Conservation (phyloP, 768 basidiomycete genomes). For the Xerocomus brunneocitrinus region DNA sequence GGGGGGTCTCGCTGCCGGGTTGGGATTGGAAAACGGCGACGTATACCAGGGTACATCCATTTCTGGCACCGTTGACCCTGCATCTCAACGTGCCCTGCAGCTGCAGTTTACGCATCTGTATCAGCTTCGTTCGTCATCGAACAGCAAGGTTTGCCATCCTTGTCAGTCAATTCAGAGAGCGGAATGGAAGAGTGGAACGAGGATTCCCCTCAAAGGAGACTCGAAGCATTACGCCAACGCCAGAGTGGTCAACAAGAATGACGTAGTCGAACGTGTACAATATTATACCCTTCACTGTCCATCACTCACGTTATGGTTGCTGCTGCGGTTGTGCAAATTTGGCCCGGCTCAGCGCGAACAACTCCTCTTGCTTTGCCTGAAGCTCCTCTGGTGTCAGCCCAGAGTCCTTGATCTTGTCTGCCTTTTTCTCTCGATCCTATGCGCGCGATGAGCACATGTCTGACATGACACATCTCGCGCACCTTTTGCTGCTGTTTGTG, state of each 20-base stretch:
- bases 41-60: slow-evolving; percentile 56
- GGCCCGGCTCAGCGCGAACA: slow-evolving; percentile 90
- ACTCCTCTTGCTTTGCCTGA: slow-evolving; percentile 76
- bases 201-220: slow-evolving; percentile 56
- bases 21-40: slow-evolving; percentile 51
- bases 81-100: slow-evolving; percentile 36
- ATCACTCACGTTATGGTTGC: slow-evolving; percentile 14
- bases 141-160: slow-evolving; percentile 67
- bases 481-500: slow-evolving; percentile 97
- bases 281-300: slow-evolving; percentile 11
- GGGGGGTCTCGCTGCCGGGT: slow-evolving; percentile 76
- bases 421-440: slow-evolving; percentile 89
- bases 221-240: slow-evolving; percentile 47
- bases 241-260: slow-evolving; percentile 31
- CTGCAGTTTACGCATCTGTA: slow-evolving; percentile 68
- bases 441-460: slow-evolving; percentile 5
- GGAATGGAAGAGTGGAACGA: slow-evolving; percentile 59
- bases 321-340: slow-evolving; percentile 65
- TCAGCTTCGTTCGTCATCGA: slow-evolving; percentile 83
- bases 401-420: slow-evolving; percentile 81
- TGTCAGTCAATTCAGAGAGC: slow-evolving; percentile 32
- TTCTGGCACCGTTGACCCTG: slow-evolving; percentile 1
- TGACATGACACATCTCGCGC: slow-evolving; percentile 14
- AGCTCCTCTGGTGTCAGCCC: slow-evolving; percentile 92
- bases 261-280: slow-evolving; percentile 28